Percentiles rank a stretch among this genome's conserved stretches.
Evolutionary conservation across 768 basidiomycete genomes (phyloP).

Genomic region (Lyophyllum atratum): DNA sequence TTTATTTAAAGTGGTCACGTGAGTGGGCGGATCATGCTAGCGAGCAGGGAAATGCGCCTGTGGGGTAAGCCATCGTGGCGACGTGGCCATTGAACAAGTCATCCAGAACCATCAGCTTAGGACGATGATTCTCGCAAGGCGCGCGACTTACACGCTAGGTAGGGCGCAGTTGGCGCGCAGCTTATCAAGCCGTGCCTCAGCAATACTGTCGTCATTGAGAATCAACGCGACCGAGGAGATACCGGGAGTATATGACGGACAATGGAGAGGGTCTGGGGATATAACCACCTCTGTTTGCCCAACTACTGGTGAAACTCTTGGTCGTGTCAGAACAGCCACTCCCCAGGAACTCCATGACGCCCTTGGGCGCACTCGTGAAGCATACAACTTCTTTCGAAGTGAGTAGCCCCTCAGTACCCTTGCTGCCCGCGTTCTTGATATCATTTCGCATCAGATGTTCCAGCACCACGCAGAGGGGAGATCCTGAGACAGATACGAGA

Average conservation of each 20-base stretch:
- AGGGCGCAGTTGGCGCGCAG: constrained; percentile 35
- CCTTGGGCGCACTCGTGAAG: constrained; percentile 71
- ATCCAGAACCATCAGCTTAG: neutral
- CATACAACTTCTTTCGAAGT: constrained; percentile 68
- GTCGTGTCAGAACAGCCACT: constrained; percentile 71
- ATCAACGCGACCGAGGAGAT: constrained; percentile 60
- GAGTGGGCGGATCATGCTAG: constrained; percentile 16
- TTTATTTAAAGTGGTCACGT: too few relatives aligned
- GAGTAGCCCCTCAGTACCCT: constrained; percentile 14
- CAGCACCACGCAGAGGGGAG: constrained; percentile 88
- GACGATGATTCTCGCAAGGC: constrained; percentile 29
- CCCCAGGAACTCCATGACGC: constrained; percentile 71
- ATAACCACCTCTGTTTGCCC: constrained; percentile 75
- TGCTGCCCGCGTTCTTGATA: neutral
- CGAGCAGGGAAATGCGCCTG: neutral
- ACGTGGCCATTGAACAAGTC: constrained; percentile 1
- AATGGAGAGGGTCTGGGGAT: constrained; percentile 79
- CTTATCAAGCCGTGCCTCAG: constrained; percentile 72
- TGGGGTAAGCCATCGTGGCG: neutral
- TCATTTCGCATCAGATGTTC: constrained; percentile 44
- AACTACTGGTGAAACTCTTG: constrained; percentile 84
- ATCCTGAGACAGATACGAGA: constrained; percentile 86
- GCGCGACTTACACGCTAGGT: constrained; percentile 17
- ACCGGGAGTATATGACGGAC: constrained; percentile 79
- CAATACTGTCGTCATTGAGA: constrained; percentile 63